Evolutionary conservation across 129 eudicot genomes (phyloP).

Genomic region (Lactuca sativa): DNA sequence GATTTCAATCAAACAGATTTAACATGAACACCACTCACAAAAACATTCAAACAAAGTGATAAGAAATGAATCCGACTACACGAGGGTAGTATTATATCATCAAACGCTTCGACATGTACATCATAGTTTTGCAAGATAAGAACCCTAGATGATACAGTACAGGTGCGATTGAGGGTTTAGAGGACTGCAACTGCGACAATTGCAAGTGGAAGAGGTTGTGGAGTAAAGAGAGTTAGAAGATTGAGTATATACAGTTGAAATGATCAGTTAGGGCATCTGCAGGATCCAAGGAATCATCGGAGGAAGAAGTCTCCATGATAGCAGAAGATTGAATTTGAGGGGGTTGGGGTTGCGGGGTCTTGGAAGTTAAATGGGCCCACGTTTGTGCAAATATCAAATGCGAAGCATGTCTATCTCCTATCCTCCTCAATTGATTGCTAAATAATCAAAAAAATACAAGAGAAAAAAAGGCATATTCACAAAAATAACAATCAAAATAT

Average conservation of each 20-base stretch:
- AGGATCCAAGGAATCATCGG: conserved; percentile 29
- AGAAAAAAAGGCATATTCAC: neutral
- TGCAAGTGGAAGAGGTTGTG: neutral
- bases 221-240: neutral
- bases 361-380: conserved; percentile 33
- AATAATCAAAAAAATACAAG: neutral
- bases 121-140: neutral
- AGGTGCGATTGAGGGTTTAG: conserved; percentile 14
- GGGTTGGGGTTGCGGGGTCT: conserved; percentile 19
- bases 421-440: neutral
- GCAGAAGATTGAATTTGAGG: conserved; percentile 31
- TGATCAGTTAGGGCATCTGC: conserved; percentile 11
- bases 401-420: conserved; percentile 16
- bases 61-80: conserved; percentile 21
- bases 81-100: conserved; percentile 14
- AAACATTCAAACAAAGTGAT: conserved; percentile 2
- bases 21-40: conserved; percentile 4
- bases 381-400: conserved; percentile 3
- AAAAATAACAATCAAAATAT: too few species aligned
- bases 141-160: conserved; percentile 25
- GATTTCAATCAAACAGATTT: conserved; percentile 3
- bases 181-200: neutral
- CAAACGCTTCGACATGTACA: conserved; percentile 22
- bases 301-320: conserved; percentile 33
- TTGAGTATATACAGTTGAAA: conserved; percentile 13